Evolutionary conservation across 495 filamentous ascomycete genomes (phyloP), one percentile per base, ranked within the genome.

Genomic region (Hyaloscypha hepaticicola): DNA sequence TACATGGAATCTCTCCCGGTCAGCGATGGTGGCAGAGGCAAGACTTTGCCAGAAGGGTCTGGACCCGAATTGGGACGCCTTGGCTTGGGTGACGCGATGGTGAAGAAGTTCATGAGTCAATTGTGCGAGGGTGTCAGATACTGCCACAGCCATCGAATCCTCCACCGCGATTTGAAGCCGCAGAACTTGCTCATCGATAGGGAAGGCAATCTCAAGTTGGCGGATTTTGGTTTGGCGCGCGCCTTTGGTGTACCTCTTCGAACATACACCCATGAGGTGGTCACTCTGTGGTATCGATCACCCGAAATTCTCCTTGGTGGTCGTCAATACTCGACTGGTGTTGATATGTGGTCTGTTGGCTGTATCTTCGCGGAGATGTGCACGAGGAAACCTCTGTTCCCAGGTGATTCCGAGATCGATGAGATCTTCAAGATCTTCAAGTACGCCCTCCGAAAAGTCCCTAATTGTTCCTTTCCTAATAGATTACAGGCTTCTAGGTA

Each of bases 351-450:
- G 95, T 96, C 92, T 31, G 87, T 94, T 58, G 95, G 95, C 49
- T 96, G 95, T 74, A 99, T 99, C 77, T 99, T 99, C 76, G 95
- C 96, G 16, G 95, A 99, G 78, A 98, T 99, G 96, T 97, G 93
- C 82, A 99, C 96, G 19, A 89, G 92, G 71, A 98, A 97, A 77
- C 93, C 95, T 6, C 79, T 98, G 14, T 98, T 99, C 83, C 95
- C 95, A 27, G 95, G 95, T 41, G 96, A 99, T 75, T 97, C 93
- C 2, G 95, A 99, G 75, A 98, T 99, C 77, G 95, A 99, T 70
- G 96, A 99, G 79, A 98, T 99, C 70, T 98, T 98, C 83, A 98
- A 96, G 79, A 99, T 98, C 70, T 99, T 99, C 87, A 84, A 88
- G 92, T 95, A 79, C 69, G 86, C 76, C 55, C 50, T 28, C 45